A percentile compares a stretch with the other conserved stretches of the same genome.
These are phyloP conservation scores for Helenozyma rhizophorensis DNA, from an alignment of 805 yeast genomes.

Conservation along the genomic window DNA sequence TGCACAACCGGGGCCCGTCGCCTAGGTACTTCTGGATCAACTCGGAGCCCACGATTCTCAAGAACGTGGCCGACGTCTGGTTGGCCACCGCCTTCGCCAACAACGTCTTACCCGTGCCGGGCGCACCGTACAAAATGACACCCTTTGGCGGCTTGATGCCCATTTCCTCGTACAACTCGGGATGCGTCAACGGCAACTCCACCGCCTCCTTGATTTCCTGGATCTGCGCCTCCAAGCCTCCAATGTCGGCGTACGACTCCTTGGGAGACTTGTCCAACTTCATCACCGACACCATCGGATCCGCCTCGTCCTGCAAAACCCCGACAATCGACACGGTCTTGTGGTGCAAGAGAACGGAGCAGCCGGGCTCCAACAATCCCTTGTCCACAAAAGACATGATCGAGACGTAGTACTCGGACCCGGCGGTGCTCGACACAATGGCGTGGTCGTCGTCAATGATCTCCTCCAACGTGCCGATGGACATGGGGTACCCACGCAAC, in stretches of 20 bases:
- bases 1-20: constrained; percentile 92
- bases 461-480: constrained; percentile 94
- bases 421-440: constrained; percentile 91
- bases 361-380: constrained; percentile 93
- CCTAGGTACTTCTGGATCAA: constrained; percentile 95
- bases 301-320: constrained; percentile 96
- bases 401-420: constrained; percentile 96
- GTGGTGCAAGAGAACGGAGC: constrained; percentile 91
- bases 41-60: constrained; percentile 96
- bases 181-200: constrained; percentile 92
- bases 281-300: constrained; percentile 97
- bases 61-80: constrained; percentile 93
- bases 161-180: constrained; percentile 96
- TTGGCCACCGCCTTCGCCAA: constrained; percentile 98
- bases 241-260: constrained; percentile 94
- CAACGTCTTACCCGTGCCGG: constrained; percentile 95
- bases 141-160: constrained; percentile 99
- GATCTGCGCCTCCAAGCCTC: constrained; percentile 92
- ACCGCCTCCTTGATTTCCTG: constrained; percentile 98
- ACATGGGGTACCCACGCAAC: constrained; percentile 92
- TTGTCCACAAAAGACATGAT: constrained; percentile 96
- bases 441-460: constrained; percentile 98
- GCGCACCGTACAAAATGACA: constrained; percentile 94
- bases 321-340: constrained; percentile 96
- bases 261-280: constrained; percentile 97